Percentiles rank a stretch among this genome's conserved stretches.
phyloP scores from a whole-genome alignment of 225 moss, liverwort and hornwort species.

The Physcomitrium patens region DNA sequence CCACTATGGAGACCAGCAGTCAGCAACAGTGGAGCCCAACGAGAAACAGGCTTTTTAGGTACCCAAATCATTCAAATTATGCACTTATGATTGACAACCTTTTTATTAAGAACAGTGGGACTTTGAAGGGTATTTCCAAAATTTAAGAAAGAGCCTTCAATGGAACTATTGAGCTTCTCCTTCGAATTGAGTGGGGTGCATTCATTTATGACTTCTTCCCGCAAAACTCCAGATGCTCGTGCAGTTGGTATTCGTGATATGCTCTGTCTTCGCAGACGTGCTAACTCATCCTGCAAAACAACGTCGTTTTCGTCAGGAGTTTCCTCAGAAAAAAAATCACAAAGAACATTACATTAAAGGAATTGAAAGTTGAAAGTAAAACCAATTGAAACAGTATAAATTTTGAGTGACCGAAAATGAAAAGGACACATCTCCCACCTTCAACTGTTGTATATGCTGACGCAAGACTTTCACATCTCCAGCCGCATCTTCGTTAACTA shows the following conservation, averaged over 20 bases:
- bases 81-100: constrained; percentile 36
- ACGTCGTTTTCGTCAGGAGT: not conserved
- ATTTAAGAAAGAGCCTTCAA: constrained; percentile 49
- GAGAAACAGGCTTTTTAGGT: not conserved
- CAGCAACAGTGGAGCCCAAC: not conserved
- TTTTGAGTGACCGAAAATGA: not conserved
- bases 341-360: not conserved
- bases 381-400: not conserved
- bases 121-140: constrained; percentile 52
- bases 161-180: constrained; percentile 25
- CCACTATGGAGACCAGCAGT: not conserved
- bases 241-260: constrained; percentile 68
- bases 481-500: constrained; percentile 81
- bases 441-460: constrained; percentile 78
- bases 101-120: constrained; percentile 50
- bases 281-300: constrained; percentile 69
- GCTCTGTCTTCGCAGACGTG: constrained; percentile 82
- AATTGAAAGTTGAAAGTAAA: not conserved
- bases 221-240: constrained; percentile 41
- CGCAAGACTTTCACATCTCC: constrained; percentile 82
- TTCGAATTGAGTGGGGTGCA: constrained; percentile 30
- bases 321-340: constrained; percentile 11
- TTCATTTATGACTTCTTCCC: constrained; percentile 40
- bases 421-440: constrained; percentile 45
- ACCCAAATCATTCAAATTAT: constrained; percentile 7